These are phyloP conservation scores for Cladosporium sp. DNA, from an alignment of 2,329 filamentous ascomycete genomes.

Conservation along the genomic window DNA sequence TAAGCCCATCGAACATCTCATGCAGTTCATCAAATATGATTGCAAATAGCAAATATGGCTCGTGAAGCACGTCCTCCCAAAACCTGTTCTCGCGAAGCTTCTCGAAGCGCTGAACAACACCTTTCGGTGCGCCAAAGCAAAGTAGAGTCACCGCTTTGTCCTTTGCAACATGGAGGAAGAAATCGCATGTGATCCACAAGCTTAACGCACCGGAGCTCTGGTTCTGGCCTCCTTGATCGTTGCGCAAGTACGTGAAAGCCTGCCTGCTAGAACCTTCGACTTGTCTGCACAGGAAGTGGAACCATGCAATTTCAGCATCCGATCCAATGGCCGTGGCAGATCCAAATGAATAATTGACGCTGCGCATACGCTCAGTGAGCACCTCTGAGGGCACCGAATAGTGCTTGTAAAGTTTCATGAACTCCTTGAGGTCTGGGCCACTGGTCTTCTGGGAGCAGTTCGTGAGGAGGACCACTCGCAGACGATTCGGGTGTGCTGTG, in stretches of 20 bases:
- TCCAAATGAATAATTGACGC: constrained; percentile 13
- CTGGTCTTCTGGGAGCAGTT: background rate
- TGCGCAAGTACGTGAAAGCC: constrained; percentile 7
- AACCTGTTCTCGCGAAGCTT: background rate
- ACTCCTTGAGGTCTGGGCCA: background rate
- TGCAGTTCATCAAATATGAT: constrained; percentile 14
- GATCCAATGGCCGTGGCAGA: background rate
- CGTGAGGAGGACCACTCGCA: background rate
- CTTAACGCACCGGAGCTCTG: background rate
- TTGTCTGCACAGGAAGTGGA: constrained; percentile 2
- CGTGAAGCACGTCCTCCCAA: constrained; percentile 1
- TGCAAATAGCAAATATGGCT: constrained; percentile 8
- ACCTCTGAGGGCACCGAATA: constrained; percentile 7
- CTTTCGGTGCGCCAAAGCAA: constrained; percentile 8
- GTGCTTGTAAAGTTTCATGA: background rate
- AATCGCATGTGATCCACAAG: constrained; percentile 11
- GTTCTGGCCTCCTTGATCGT: constrained; percentile 4
- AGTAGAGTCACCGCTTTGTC: constrained; percentile 1
- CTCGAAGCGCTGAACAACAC: background rate
- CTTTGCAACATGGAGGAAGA: constrained; percentile 6
- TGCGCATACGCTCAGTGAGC: constrained; percentile 14
- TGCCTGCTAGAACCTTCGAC: background rate
- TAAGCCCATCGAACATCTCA: background rate
- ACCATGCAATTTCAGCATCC: constrained; percentile 10
- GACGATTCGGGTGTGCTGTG: background rate